These are phyloP conservation scores for Fonsecaea nubica DNA, from an alignment of 2,329 filamentous ascomycete genomes.

Conservation along the genomic window DNA sequence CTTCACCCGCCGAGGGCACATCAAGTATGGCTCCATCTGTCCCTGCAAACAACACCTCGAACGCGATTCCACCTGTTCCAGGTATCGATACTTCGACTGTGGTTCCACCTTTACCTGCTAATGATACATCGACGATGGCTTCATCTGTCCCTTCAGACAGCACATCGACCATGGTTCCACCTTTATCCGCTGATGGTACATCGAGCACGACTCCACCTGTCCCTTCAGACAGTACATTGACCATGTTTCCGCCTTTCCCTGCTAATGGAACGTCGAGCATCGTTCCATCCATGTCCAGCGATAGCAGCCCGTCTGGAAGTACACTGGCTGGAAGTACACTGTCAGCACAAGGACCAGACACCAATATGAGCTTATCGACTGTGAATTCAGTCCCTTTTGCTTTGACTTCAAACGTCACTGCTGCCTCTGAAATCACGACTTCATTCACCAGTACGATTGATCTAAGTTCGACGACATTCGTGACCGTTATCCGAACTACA, in stretches of 20 bases:
- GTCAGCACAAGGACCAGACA: background rate
- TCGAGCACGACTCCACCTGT: background rate
- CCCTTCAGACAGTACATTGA: background rate
- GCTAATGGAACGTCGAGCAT: background rate
- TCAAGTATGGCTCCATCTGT: background rate
- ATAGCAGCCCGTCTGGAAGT: background rate
- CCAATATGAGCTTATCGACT: background rate
- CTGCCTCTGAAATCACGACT: slow-evolving; percentile 7
- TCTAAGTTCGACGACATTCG: slow-evolving; percentile 17
- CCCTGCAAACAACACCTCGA: too few relatives aligned
- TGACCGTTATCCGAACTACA: slow-evolving; percentile 22
- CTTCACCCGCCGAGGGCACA: background rate
- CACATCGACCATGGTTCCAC: background rate
- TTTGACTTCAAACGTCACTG: slow-evolving; percentile 2
- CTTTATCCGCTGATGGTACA: background rate
- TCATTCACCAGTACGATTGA: slow-evolving; percentile 18
- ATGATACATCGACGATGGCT: too few relatives aligned
- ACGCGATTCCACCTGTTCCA: too few relatives aligned
- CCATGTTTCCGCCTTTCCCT: background rate
- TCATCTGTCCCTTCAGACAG: too few relatives aligned
- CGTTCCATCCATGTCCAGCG: background rate
- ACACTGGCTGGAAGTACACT: background rate
- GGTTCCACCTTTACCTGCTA: background rate
- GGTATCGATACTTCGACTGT: background rate
- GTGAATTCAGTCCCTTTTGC: background rate